phyloP scores from a whole-genome alignment of 2,329 filamentous ascomycete species.

The Emmonsiellopsis sp. region DNA sequence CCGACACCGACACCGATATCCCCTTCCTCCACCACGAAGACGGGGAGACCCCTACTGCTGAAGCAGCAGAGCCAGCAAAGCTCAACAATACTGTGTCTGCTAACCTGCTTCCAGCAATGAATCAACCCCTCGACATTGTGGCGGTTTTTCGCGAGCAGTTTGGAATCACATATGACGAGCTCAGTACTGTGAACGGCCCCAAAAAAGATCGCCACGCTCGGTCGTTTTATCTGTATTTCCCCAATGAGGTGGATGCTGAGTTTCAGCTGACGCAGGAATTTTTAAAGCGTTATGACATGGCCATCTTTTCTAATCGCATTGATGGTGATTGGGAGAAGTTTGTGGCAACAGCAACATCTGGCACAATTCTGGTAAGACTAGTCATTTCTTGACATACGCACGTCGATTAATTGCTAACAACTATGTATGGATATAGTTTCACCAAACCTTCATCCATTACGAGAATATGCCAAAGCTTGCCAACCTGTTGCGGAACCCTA shows the following conservation, averaged over 20 bases:
- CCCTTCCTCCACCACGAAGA: too few relatives aligned
- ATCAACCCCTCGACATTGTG: slow-evolving; percentile 6
- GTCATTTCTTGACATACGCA: background rate
- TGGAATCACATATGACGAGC: slow-evolving; percentile 19
- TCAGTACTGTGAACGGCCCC: slow-evolving; percentile 15
- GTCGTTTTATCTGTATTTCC: slow-evolving; percentile 28
- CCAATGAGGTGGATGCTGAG: slow-evolving; percentile 17
- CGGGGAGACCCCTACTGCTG: too few relatives aligned
- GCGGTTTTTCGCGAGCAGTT: slow-evolving; percentile 10
- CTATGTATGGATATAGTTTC: slow-evolving; percentile 19
- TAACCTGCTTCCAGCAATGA: background rate
- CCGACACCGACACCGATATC: too few relatives aligned
- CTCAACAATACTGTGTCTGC: background rate
- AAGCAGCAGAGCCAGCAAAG: background rate
- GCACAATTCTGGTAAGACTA: slow-evolving; percentile 28
- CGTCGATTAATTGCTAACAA: background rate
- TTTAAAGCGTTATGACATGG: slow-evolving; percentile 17
- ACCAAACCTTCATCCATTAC: slow-evolving; percentile 25
- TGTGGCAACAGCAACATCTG: slow-evolving; percentile 14
- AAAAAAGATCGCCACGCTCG: slow-evolving; percentile 13
- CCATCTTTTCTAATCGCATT: slow-evolving; percentile 21
- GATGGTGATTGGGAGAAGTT: slow-evolving; percentile 29
- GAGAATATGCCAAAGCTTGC: slow-evolving; percentile 19
- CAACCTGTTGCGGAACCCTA: slow-evolving; percentile 13
- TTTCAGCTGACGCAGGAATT: slow-evolving; percentile 17